A percentile compares a stretch with the other conserved stretches of the same genome.
Conservation (phyloP, 345 rosid species). For the Hibiscus mutabilis region DNA sequence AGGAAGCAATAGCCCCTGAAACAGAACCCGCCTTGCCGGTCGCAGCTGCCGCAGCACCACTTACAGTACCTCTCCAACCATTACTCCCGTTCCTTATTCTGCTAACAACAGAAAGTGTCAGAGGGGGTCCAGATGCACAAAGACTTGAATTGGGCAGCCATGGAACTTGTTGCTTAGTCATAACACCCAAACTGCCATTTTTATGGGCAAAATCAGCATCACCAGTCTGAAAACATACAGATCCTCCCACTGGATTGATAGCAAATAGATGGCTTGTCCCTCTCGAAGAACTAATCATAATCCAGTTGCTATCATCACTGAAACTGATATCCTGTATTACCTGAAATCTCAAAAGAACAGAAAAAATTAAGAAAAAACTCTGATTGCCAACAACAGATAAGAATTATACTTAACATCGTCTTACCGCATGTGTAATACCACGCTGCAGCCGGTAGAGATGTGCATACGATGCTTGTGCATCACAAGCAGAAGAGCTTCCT, state of each 20-base stretch:
- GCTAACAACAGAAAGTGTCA: slow-evolving; percentile 64
- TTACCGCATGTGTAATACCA: slow-evolving; percentile 93
- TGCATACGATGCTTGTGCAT: slow-evolving; percentile 37
- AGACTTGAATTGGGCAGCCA: slow-evolving; percentile 32
- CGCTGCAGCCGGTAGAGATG: slow-evolving; percentile 92
- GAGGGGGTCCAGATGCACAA: slow-evolving; percentile 45
- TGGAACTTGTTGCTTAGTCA: slow-evolving; percentile 29
- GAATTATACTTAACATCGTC: slow-evolving; percentile 12
- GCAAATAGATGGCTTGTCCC: slow-evolving; percentile 96
- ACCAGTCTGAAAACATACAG: slow-evolving; percentile 29
- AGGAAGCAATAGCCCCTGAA: slow-evolving; percentile 66
- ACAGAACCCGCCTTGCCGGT: slow-evolving; percentile 62
- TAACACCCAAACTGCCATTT: slow-evolving; percentile 23
- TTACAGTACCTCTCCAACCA: slow-evolving; percentile 79
- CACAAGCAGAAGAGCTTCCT: slow-evolving; percentile 34
- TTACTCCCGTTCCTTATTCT: slow-evolving; percentile 72
- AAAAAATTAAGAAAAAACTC: not conserved
- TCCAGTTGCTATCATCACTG: slow-evolving; percentile 78
- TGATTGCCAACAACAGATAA: not conserved
- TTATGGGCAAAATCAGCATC: slow-evolving; percentile 27
- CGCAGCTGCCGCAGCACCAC: slow-evolving; percentile 83
- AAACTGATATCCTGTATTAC: slow-evolving; percentile 92
- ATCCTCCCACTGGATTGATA: slow-evolving; percentile 54
- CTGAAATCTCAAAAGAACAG: slow-evolving; percentile 30
- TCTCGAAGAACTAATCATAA: slow-evolving; percentile 86